phyloP scores from a whole-genome alignment of 2,329 filamentous ascomycete species.

The Gnomoniopsis smithogilvyi region DNA sequence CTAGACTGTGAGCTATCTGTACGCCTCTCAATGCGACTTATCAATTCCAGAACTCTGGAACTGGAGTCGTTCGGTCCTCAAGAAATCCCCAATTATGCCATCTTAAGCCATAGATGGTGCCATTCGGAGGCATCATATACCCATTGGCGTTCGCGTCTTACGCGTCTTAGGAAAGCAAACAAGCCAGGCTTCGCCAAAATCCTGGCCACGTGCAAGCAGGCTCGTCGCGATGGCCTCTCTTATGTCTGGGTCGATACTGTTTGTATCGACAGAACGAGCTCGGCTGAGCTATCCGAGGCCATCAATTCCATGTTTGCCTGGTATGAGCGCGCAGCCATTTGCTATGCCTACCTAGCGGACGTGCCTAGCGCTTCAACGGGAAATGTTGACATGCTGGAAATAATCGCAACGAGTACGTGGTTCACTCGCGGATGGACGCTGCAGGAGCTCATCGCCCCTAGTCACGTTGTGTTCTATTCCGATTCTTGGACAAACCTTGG shows the following conservation, averaged over 20 bases:
- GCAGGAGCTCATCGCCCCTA: slow-evolving; percentile 18
- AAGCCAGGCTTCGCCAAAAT: too few relatives aligned
- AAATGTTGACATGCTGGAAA: background rate
- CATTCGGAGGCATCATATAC: too few relatives aligned
- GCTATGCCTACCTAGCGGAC: slow-evolving; percentile 32
- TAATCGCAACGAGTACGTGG: slow-evolving; percentile 6
- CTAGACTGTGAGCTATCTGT: too few relatives aligned
- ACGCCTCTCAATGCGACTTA: too few relatives aligned
- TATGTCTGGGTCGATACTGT: slow-evolving; percentile 36
- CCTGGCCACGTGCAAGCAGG: slow-evolving; percentile 21
- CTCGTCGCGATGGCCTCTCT: slow-evolving; percentile 21
- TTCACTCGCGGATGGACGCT: slow-evolving; percentile 10
- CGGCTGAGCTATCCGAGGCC: slow-evolving; percentile 32
- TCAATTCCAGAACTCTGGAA: too few relatives aligned
- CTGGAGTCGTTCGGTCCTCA: too few relatives aligned
- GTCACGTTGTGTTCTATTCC: slow-evolving; percentile 18
- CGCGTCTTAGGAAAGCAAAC: too few relatives aligned
- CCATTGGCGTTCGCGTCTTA: too few relatives aligned
- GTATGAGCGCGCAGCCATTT: slow-evolving; percentile 26
- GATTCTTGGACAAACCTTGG: slow-evolving; percentile 10
- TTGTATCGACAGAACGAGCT: slow-evolving; percentile 34
- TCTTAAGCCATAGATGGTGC: too few relatives aligned
- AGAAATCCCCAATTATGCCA: too few relatives aligned
- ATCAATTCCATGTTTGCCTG: slow-evolving; percentile 35
- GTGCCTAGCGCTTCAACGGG: slow-evolving; percentile 17